These are phyloP conservation scores for Penicillium bialowiezense DNA, from an alignment of 495 filamentous ascomycete species.

Conservation along the genomic window DNA sequence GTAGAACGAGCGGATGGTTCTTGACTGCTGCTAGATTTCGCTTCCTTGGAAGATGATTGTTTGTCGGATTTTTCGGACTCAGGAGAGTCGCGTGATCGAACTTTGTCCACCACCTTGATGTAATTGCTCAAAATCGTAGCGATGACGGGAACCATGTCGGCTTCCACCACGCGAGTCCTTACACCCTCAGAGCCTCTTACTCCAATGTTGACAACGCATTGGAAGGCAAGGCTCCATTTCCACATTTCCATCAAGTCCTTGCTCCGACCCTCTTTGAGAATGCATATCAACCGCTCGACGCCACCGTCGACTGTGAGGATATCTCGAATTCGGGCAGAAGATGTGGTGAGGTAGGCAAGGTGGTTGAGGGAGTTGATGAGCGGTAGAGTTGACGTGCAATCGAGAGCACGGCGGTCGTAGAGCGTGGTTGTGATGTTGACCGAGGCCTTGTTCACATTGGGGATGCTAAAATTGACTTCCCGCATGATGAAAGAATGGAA, in stretches of 20 bases:
- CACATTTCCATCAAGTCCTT: slow-evolving; percentile 99
- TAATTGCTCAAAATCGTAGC: slow-evolving; percentile 99
- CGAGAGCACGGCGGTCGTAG: slow-evolving; percentile 93
- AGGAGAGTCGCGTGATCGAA: slow-evolving; percentile 75
- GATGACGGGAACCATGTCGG: slow-evolving; percentile 98
- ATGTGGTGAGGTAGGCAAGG: slow-evolving; percentile 95
- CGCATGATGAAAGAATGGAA: slow-evolving; percentile 63
- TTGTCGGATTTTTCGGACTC: slow-evolving; percentile 55
- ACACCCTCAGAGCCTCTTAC: slow-evolving; percentile 93
- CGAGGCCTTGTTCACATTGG: slow-evolving; percentile 98
- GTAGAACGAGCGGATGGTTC: slow-evolving; percentile 18
- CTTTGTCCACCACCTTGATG: slow-evolving; percentile 90
- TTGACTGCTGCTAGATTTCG: slow-evolving; percentile 24
- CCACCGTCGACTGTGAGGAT: slow-evolving; percentile 98
- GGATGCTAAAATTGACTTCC: slow-evolving; percentile 99
- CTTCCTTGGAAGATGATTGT: slow-evolving; percentile 41
- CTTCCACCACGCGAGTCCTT: slow-evolving; percentile 91
- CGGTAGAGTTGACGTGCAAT: slow-evolving; percentile 95
- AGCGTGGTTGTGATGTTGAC: slow-evolving; percentile 98
- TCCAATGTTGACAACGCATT: slow-evolving; percentile 98
- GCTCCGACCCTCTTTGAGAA: slow-evolving; percentile 92
- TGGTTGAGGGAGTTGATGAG: slow-evolving; percentile 98
- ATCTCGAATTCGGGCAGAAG: slow-evolving; percentile 95
- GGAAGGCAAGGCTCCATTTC: slow-evolving; percentile 99
- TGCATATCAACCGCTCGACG: slow-evolving; percentile 92